Percentiles rank a stretch among this genome's conserved stretches.
phyloP scores from a whole-genome alignment of 345 rosid genomes.

The Trapa incisa region DNA sequence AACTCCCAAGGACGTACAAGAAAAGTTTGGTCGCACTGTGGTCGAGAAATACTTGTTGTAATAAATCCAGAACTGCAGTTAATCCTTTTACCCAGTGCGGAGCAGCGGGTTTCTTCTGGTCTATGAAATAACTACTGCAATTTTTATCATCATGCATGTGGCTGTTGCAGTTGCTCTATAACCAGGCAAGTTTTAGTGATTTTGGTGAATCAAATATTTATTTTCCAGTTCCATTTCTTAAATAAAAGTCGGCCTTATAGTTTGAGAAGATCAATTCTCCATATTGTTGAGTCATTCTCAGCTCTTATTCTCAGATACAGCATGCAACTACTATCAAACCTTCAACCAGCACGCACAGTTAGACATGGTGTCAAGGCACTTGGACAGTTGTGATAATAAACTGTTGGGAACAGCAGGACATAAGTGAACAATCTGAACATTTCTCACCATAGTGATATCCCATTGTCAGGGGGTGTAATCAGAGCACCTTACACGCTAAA shows the following conservation, averaged over 20 bases:
- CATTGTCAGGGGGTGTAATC: no score
- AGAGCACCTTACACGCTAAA: no score
- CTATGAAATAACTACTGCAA: not conserved
- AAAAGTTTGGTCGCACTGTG: slow-evolving; percentile 86
- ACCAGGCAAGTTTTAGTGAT: not conserved
- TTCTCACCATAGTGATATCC: no score
- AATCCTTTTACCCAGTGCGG: not conserved
- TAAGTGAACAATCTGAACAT: no score
- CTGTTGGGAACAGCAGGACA: no score
- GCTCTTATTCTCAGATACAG: no score
- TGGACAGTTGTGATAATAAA: no score
- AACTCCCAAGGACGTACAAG: slow-evolving; percentile 86
- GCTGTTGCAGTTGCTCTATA: not conserved
- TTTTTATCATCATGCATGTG: not conserved
- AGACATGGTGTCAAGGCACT: no score
- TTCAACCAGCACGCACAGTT: no score
- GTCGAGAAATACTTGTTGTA: slow-evolving; percentile 72
- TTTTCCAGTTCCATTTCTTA: not conserved
- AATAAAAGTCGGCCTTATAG: not conserved
- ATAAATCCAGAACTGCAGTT: not conserved
- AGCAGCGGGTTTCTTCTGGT: not conserved
- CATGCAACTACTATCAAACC: no score
- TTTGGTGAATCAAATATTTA: not conserved
- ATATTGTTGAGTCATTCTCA: not conserved
- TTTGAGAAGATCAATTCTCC: not conserved